Evolutionary conservation across 257 asterid genomes (phyloP).

Genomic region (Catharanthus roseus): DNA sequence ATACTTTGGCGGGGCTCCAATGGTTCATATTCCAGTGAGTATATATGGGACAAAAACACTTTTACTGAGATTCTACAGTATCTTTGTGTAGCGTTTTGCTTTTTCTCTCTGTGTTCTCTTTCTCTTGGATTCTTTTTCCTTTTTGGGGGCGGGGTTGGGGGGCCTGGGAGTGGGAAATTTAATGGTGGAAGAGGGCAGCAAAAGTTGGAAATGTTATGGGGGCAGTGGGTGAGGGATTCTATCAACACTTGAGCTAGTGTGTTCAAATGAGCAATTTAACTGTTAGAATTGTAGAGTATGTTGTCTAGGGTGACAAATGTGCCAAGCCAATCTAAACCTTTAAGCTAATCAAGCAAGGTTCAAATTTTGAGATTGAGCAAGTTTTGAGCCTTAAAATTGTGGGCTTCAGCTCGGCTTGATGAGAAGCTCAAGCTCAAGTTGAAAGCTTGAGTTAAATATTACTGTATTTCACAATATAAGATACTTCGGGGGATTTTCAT

Average conservation of each 20-base stretch:
- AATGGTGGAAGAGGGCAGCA: neutral
- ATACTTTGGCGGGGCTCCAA: constrained; percentile 74
- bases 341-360: no score
- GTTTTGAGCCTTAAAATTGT: no score
- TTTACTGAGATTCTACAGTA: constrained; percentile 1
- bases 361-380: no score
- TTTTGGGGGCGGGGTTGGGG: neutral
- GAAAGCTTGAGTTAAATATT: no score
- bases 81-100: constrained; percentile 1
- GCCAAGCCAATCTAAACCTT: no score
- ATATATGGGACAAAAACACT: neutral
- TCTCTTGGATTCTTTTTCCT: neutral
- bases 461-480: no score
- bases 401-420: no score
- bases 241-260: neutral
- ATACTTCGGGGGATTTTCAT: no score
- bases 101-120: neutral
- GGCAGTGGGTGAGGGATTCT: neutral
- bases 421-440: no score
- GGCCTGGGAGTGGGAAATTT: neutral
- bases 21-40: constrained; percentile 72
- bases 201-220: neutral
- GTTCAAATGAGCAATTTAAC: neutral
- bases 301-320: no score
- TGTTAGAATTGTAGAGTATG: neutral